Base-by-base conservation (phyloP, 768 basidiomycete species). In the Tricholoma hemisulphureum region DNA sequence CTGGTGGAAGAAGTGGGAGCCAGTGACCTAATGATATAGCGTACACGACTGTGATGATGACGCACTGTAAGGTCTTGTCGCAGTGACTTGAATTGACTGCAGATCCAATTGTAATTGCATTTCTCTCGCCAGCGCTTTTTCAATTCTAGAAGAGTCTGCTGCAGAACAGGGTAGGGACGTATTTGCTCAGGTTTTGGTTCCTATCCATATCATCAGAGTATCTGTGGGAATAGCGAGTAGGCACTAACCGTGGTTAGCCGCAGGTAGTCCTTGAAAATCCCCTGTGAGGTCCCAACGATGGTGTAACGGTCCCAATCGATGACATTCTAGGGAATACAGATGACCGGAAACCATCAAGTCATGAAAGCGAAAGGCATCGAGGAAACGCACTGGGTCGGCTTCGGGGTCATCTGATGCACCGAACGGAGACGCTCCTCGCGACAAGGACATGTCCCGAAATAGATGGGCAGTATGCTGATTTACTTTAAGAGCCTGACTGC, bases 51-150 rank as follows among this genome's bases (percentile, higher is more conserved):
- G 28, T 43, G 26, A 51, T 56, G 46, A 57, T 29, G 46, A 83
- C 91, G 77, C 76, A 96, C 96, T 64, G 95, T 98, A 59, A 99
- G 81, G 78, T 99, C 97, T 72, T 98, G 97, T 39, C 97, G 86
- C 58, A 99, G 76, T 70, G 91, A 94, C 80, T 99, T 98, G 77
- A 99, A 93, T 73, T 99, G 97, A 67, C 91, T 97, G 70, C 96
- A 95, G 68, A 98, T 93, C 88, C 93, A 99, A 56, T 82, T 75
- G 67, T 98, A 97, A 0, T 79, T 72, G 14, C 71, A 71, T 68
- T 90, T 91, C 62, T 89, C 82, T 65, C 86, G 82, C 94, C 96
- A 98, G 58, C 88, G 88, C 54, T 80, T 81, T 75, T 97, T 98
- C 51, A 99, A 81, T 65, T 94, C 87, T 45, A 81, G 72, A 46